phyloP scores from a whole-genome alignment of 805 yeast genomes.

The Saccharomyces paradoxus region DNA sequence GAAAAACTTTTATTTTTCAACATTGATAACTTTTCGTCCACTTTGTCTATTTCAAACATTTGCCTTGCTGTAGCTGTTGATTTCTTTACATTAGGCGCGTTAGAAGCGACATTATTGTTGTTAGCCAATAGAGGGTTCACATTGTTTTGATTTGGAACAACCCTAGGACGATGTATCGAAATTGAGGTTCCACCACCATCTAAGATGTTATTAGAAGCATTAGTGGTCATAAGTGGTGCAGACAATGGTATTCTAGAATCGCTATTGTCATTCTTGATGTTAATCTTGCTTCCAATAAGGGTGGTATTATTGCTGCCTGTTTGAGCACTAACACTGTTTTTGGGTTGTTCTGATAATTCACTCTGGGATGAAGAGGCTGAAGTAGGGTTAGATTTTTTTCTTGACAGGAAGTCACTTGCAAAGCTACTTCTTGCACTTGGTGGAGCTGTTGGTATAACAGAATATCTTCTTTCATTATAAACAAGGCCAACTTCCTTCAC shows the following conservation, averaged over 20 bases:
- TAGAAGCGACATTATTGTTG: conserved; percentile 1
- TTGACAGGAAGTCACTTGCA: conserved; percentile 11
- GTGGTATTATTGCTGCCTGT: background rate
- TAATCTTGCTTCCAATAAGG: background rate
- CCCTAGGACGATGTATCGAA: conserved; percentile 10
- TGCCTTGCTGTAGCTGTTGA: conserved; percentile 7
- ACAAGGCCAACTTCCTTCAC: conserved; percentile 66
- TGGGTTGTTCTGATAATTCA: background rate
- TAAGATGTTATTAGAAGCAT: background rate
- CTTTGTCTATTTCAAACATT: conserved; percentile 18
- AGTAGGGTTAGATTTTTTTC: conserved; percentile 9
- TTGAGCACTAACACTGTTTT: background rate
- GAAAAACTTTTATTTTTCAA: conserved; percentile 5
- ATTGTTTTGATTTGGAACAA: conserved; percentile 2
- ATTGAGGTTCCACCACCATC: conserved; percentile 14
- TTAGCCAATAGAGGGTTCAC: conserved; percentile 8
- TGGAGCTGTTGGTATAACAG: conserved; percentile 74
- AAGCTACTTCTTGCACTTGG: conserved; percentile 17
- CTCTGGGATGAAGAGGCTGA: background rate
- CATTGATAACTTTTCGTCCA: conserved; percentile 24
- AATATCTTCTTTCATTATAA: conserved; percentile 58
- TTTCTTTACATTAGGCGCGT: background rate
- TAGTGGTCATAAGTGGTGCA: conserved; percentile 1
- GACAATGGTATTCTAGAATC: background rate
- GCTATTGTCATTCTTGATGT: background rate